Base-by-base conservation (phyloP, 2,329 filamentous ascomycete species). In the Phyllosticta ampelicida region DNA sequence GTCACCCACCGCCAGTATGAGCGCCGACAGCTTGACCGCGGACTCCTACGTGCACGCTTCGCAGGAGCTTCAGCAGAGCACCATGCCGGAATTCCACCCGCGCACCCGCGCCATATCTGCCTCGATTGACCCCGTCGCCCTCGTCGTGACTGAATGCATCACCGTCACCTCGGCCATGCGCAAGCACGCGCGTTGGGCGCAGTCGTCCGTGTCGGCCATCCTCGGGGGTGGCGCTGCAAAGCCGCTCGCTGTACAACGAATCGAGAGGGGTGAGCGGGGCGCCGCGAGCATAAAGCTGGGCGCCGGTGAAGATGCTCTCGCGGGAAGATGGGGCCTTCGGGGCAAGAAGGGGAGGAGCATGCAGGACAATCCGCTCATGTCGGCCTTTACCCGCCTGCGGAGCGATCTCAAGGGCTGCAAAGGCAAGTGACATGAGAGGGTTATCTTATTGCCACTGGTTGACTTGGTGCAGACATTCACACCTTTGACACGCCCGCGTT, bases 111-210 rank as follows among this genome's bases (percentile, higher is more conserved):
- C 68, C 58, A 73, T 91, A 29, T 83, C 88, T 30, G 89, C 96
- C 62, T 89, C 91, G 50, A 87, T 96, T 64, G 89, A 96, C 68
- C 90, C 91, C 1, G 86, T 96, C 59, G 91, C 90, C 53, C 78
- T 99, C 66, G 90, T 99, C 63, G 96, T 95, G 62, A 96, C 92
- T 74, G 94, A 99, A 85, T 99, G 94, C 74, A 97, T 97, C 70
- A 92, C 91, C 51, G 92, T 99, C 75, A 97, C 94, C 13, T 96
- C 92, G 62, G 90, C 91, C 61, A 96, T 99, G 82, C 91, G 95
- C 68, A 99, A 99, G 76, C 87, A 96, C 81, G 88, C 90, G 63
- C 87, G 94, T 63, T 97, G 92, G 80, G 90, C 90, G 53, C 91
- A 97, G 71, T 96, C 91, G 11, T 96, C 91, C 5, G 94, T 99